Base-by-base conservation (phyloP, 2,329 filamentous ascomycete species). In the Microthyrium microscopicum region DNA sequence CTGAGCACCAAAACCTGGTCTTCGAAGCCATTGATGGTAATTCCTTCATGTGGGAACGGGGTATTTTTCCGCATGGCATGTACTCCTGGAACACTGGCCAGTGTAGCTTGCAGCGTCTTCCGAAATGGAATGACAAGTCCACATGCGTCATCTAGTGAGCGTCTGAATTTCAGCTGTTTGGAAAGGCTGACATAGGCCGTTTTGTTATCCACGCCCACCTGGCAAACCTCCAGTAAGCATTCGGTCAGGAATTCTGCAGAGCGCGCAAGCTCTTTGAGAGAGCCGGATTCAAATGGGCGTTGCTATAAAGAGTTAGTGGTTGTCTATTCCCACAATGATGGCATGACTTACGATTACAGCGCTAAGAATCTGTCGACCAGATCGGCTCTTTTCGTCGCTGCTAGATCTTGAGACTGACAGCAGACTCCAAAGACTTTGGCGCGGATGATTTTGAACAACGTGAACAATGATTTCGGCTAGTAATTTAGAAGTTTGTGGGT, bases 1-100 rank as follows among this genome's bases (percentile, higher is more conserved):
- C 78, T 82, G 15, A 98, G 63, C 4, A 98, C 80, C 17, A 92
- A 60, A 0, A 94, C 89, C 37, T 94, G 80, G 44, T 98, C 87
- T 25, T 77, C 57, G 52, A 98, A 91, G 12, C 63, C 64, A 25
- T 66, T 65, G 36, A 98, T 87, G 0, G 81, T 89, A 26, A 93
- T 76, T 12, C 84, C 73, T 41, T 94, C 83, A 28, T 77, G 68
- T 4, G 83, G 77, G 48, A 98, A 98, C 0, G 89, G 79, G 48
- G 80, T 77, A 61, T 95, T 84, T 11, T 57, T 57, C 31, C 73
- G 76, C 47, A 74, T 58, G 4, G 70, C 73, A 31, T 77, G 62
- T 28, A 73, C 72, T 41, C 87, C 80, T 22, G 82, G 64, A 33
- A 74, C 53, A 58, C 65, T 41, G 3, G 89, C 89, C 30, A 95